A percentile compares a stretch with the other conserved stretches of the same genome.
These are phyloP conservation scores for Bassia scoparia DNA, from an alignment of 148 eudicot species.

Conservation along the genomic window DNA sequence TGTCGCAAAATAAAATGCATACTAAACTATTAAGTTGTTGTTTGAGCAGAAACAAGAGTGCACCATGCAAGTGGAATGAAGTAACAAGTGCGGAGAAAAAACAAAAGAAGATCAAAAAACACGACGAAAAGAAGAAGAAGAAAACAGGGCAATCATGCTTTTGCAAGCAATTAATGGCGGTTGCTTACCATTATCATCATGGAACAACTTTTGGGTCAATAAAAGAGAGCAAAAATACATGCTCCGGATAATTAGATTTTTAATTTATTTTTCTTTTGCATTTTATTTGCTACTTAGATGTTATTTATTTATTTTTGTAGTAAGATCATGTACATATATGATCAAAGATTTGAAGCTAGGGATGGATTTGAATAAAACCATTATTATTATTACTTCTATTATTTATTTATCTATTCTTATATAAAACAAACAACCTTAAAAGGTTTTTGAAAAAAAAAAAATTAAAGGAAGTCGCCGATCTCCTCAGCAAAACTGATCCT, in stretches of 20 bases:
- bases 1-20: background rate
- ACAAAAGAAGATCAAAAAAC: conserved; percentile 26
- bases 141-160: conserved; percentile 31
- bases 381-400: no score
- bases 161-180: conserved; percentile 30
- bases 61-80: conserved; percentile 48
- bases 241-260: background rate
- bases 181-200: conserved; percentile 37
- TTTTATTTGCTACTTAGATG: no score
- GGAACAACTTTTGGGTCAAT: conserved; percentile 40
- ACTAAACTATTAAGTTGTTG: background rate
- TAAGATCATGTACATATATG: no score
- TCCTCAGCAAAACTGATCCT: no score
- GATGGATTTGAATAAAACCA: no score
- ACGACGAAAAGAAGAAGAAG: conserved; percentile 23
- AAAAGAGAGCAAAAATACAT: conserved; percentile 36
- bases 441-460: no score
- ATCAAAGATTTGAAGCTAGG: no score
- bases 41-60: conserved; percentile 8
- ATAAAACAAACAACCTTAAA: no score
- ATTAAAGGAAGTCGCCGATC: no score
- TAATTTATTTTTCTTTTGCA: background rate
- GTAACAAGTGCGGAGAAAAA: conserved; percentile 40
- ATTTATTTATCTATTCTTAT: no score
- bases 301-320: background rate